phyloP scores from a whole-genome alignment of 306 rosid species.

The Cicer arietinum region DNA sequence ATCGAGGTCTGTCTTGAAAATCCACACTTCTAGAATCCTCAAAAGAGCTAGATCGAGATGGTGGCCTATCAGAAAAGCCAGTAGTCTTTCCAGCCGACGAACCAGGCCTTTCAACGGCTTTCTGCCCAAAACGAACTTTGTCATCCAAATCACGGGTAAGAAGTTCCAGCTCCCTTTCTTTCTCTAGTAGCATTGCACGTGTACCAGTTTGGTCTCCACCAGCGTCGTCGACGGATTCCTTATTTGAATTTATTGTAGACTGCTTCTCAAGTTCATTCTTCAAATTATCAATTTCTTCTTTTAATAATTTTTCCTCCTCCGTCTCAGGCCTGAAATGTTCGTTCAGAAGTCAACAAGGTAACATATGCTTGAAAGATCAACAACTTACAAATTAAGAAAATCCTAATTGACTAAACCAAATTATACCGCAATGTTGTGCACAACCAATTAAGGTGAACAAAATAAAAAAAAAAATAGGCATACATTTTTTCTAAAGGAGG shows the following conservation, averaged over 20 bases:
- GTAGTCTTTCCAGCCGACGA: slow-evolving; percentile 72
- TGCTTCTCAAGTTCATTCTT: slow-evolving; percentile 71
- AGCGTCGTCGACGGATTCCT: slow-evolving; percentile 58
- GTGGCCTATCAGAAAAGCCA: slow-evolving; percentile 67
- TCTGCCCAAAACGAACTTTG: slow-evolving; percentile 93
- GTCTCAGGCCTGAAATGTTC: slow-evolving; percentile 77
- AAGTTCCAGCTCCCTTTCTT: slow-evolving; percentile 75
- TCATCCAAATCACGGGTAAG: slow-evolving; percentile 79
- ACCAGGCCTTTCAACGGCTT: slow-evolving; percentile 85
- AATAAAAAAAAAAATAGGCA: slow-evolving; percentile 24
- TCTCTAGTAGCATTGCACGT: slow-evolving; percentile 46
- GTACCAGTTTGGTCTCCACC: slow-evolving; percentile 54
- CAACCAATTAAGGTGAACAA: slow-evolving; percentile 8
- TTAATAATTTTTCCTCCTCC: slow-evolving; percentile 69
- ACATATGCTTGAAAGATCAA: slow-evolving; percentile 40
- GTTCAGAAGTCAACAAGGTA: slow-evolving; percentile 48
- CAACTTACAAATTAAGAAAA: slow-evolving; percentile 36
- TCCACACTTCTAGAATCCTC: slow-evolving; percentile 79
- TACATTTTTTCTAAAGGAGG: too few species aligned
- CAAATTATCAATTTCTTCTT: slow-evolving; percentile 77
- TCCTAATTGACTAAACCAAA: slow-evolving; percentile 29
- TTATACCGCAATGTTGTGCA: slow-evolving; percentile 3
- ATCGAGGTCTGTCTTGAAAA: slow-evolving; percentile 72
- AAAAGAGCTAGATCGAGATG: slow-evolving; percentile 75
- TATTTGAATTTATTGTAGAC: slow-evolving; percentile 46